Evolutionary conservation across 2,329 filamentous ascomycete species (phyloP), one percentile per base, ranked within the genome.

Genomic region (Diplodia corticola): DNA sequence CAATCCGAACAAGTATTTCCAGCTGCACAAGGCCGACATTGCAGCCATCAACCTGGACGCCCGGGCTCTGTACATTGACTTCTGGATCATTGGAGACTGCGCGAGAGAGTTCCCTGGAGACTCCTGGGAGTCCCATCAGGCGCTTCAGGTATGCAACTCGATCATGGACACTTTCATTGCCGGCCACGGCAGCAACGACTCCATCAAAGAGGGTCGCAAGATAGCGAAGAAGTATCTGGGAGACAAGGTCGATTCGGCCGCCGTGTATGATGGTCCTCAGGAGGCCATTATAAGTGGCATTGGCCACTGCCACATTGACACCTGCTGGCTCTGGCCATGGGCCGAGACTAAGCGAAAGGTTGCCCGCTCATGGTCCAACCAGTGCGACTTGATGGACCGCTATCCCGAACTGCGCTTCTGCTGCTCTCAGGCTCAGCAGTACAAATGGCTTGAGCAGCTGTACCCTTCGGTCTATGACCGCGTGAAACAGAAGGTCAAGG

Each of bases 291-390:
- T 98, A 3, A 95, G 88, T 72, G 94, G 88, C 40, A 94, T 98
- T 70, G 95, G 95, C 0, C 92, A 99, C 77, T 99, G 95, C 72
- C 95, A 99, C 78, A 99, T 99, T 71, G 95, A 98, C 79, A 96
- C 91, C 30, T 97, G 94, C 79, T 99, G 95, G 95, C 84, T 99
- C 40, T 99, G 95, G 95, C 95, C 95, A 0, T 99, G 93, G 86
- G 95, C 91, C 10, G 95, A 99, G 82, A 98, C 95, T 0, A 97
- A 96, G 81, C 91, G 95, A 73, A 99, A 99, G 82, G 90, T 98
- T 33, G 93, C 90, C 22, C 88, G 95, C 53, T 97, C 93, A 10
- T 99, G 95, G 95, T 94, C 92, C 1, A 98, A 92, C 76, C 95
- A 99, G 78, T 97, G 93, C 78, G 90, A 97, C 73, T 82, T 99